Evolutionary conservation across 108 stramenopile genomes (phyloP), one percentile per base, ranked within the genome.

Genomic region (Skeletonema tropicum): DNA sequence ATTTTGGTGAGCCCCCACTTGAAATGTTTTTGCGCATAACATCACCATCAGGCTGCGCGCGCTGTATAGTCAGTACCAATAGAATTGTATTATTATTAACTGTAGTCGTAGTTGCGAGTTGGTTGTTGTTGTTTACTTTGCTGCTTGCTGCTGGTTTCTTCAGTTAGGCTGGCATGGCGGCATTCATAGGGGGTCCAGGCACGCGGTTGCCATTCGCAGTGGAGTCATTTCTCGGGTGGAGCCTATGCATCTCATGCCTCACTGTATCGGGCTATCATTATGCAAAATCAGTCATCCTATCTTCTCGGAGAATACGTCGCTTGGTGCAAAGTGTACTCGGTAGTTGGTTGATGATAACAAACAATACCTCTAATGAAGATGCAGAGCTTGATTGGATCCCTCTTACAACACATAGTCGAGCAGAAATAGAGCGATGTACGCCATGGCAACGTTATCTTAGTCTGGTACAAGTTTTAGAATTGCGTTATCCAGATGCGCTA

Each of bases 251-350:
- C n/a, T 80, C 79, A 31, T 83, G 79, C 33, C 64, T 83, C 11
- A 48, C 69, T 30, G 79, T 83, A 15, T 80, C 83, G 21, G 79
- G 79, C 2, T 83, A 83, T 60, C 79, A 83, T 64, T 80, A 83
- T 42, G 57, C 48, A 6, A 67, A 67, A 30, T 75, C 83, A 6
- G 62, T 65, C 15, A 13, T 70, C n/a, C 9, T 69, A 12, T 68
- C 74, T 6, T 74, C 76, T 23, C 12, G 45, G 10, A 58, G 38
- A 30, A 5, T 60, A 42, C 66, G 66, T 38, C 31, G 11, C 4
- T 12, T 19, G 35, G 42, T 68, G 48, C 66, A 29, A 12, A 23
- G 42, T 3, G 29, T 55, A 66, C 69, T 62, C 61, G 59, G 68
- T 15, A 30, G 19, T 6, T 32, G 29, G 26, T n/a, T n/a, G n/a